Percentiles rank a stretch among this genome's conserved stretches.
These are phyloP conservation scores for Epichloe glyceriae DNA, from an alignment of 2,329 filamentous ascomycete species.

Conservation along the genomic window DNA sequence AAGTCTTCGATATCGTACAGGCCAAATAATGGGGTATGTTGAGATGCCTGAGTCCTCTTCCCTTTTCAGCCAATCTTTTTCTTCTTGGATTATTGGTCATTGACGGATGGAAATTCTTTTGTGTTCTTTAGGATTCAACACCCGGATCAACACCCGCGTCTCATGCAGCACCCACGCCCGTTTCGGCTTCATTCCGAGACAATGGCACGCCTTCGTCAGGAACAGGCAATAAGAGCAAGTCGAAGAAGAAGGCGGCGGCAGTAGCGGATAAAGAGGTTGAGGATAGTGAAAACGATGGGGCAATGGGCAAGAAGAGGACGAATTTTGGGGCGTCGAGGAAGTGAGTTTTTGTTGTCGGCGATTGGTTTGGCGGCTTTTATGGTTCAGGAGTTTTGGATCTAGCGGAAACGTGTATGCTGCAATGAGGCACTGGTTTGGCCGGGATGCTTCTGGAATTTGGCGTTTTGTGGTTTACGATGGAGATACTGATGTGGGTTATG, in stretches of 20 bases:
- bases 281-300: conserved; percentile 47
- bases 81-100: background rate
- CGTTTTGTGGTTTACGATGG: background rate
- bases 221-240: conserved; percentile 35
- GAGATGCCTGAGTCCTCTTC: background rate
- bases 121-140: conserved; percentile 25
- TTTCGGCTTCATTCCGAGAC: conserved; percentile 41
- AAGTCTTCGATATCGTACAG: conserved; percentile 51
- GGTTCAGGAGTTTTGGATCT: background rate
- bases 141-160: conserved; percentile 31
- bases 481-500: background rate
- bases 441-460: background rate
- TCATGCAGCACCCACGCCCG: conserved; percentile 40
- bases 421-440: no score
- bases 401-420: background rate
- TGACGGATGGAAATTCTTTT: background rate
- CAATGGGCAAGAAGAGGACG: conserved; percentile 40
- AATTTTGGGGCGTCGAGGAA: conserved; percentile 44
- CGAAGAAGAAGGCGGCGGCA: conserved; percentile 31
- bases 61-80: background rate
- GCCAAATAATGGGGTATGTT: conserved; percentile 23
- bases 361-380: background rate
- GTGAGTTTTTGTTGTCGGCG: conserved; percentile 12
- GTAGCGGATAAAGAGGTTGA: conserved; percentile 23
- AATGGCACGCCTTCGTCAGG: conserved; percentile 40